Evolutionary conservation across 768 basidiomycete genomes (phyloP).

Genomic region (Tricholoma sp.): DNA sequence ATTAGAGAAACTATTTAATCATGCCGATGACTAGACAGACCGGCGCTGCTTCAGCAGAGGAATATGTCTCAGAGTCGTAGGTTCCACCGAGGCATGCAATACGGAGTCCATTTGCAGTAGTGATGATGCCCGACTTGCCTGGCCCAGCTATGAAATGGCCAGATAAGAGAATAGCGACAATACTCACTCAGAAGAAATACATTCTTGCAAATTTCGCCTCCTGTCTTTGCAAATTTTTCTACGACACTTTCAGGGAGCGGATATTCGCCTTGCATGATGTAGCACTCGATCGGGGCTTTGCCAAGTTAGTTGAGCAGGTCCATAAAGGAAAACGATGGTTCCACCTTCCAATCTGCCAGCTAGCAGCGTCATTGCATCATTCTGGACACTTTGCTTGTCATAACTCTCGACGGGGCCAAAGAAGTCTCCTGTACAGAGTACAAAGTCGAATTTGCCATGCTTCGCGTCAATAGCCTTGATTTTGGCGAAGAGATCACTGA

Average conservation of each 20-base stretch:
- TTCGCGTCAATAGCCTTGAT: constrained; percentile 82
- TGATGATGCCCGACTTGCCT: constrained; percentile 82
- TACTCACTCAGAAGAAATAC: constrained; percentile 80
- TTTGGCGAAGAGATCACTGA: constrained; percentile 73
- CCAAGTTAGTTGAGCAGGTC: constrained; percentile 3
- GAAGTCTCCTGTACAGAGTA: constrained; percentile 81
- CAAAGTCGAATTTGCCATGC: constrained; percentile 88
- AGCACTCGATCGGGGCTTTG: constrained; percentile 82
- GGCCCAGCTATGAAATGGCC: constrained; percentile 6
- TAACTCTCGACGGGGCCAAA: constrained; percentile 52
- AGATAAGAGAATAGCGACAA: neutral
- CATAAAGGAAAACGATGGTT: constrained; percentile 8
- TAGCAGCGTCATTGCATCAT: constrained; percentile 57
- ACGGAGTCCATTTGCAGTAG: constrained; percentile 72
- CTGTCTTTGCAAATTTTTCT: constrained; percentile 67
- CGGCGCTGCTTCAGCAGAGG: constrained; percentile 55
- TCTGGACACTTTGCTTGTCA: constrained; percentile 30
- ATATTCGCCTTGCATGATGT: constrained; percentile 84
- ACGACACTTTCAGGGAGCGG: constrained; percentile 70
- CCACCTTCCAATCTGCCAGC: constrained; percentile 64
- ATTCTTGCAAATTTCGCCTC: constrained; percentile 77
- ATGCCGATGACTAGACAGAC: constrained; percentile 33
- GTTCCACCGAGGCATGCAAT: constrained; percentile 84
- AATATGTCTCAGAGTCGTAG: constrained; percentile 59
- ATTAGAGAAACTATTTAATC: constrained; percentile 5